Percentiles rank a stretch among this genome's conserved stretches.
phyloP scores from a whole-genome alignment of 1,284 basidiomycete species.

The Agaricales sp. region DNA sequence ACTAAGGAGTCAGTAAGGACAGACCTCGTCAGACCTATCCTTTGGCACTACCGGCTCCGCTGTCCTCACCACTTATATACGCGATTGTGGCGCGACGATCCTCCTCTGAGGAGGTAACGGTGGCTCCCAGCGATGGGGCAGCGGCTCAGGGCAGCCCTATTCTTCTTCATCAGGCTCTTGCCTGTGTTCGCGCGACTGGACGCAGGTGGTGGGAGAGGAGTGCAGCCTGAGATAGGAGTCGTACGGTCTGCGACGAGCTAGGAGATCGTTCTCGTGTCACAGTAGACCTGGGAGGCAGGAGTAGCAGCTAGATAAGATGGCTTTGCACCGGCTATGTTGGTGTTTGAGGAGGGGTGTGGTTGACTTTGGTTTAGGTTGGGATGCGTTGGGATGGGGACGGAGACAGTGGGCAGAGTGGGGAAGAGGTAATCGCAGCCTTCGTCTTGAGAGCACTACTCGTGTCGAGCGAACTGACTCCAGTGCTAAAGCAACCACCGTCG shows the following conservation, averaged over 20 bases:
- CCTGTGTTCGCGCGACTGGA: no score
- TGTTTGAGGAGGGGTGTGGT: background rate
- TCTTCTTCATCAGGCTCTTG: no score
- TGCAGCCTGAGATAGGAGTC: constrained; percentile 8
- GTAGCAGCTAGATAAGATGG: no score
- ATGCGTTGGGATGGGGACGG: constrained; percentile 9
- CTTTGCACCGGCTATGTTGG: no score
- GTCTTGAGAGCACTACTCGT: background rate
- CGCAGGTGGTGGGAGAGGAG: no score
- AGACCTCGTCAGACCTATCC: constrained; percentile 16
- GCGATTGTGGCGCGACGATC: constrained; percentile 43
- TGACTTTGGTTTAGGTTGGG: no score
- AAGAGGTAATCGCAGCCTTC: constrained; percentile 21
- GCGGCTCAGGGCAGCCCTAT: no score
- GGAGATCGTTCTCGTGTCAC: constrained; percentile 17
- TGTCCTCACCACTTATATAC: constrained; percentile 10
- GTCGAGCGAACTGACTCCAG: no score
- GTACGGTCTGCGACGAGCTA: constrained; percentile 11
- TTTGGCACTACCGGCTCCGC: background rate
- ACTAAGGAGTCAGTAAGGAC: no score
- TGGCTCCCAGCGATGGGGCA: background rate
- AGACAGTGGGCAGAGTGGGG: constrained; percentile 28
- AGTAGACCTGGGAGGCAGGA: no score
- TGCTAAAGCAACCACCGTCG: no score
- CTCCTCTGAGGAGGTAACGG: constrained; percentile 11